Evolutionary conservation across 345 rosid species (phyloP).

Genomic region (Dimocarpus longan): DNA sequence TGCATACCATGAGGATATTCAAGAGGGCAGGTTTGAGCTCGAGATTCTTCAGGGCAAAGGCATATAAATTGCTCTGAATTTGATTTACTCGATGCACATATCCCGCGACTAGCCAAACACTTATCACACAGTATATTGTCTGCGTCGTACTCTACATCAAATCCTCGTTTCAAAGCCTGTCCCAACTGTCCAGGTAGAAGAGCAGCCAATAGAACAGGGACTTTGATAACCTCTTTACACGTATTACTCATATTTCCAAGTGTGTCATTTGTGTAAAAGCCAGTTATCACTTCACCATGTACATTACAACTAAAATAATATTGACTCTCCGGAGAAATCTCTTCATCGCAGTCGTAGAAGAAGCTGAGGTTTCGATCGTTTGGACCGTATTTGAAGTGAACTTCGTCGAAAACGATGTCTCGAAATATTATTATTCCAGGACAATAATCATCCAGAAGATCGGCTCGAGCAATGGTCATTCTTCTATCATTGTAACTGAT

Average conservation of each 20-base stretch:
- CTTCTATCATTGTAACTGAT: rapidly evolving
- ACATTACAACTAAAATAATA: background rate
- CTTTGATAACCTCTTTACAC: background rate
- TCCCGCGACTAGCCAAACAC: constrained; percentile 38
- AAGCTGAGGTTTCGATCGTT: constrained; percentile 23
- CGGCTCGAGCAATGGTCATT: constrained; percentile 31
- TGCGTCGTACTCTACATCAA: constrained; percentile 1
- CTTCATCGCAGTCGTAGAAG: constrained; percentile 27
- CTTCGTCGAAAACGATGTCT: background rate
- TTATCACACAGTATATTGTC: background rate
- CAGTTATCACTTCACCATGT: rapidly evolving
- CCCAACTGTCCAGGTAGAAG: rapidly evolving
- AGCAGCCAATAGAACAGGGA: constrained; percentile 18
- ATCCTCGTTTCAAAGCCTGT: constrained; percentile 27
- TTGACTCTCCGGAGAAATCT: background rate
- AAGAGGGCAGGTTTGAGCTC: background rate
- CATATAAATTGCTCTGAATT: constrained; percentile 31
- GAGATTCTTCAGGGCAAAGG: constrained; percentile 29
- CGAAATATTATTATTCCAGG: background rate
- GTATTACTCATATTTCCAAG: background rate
- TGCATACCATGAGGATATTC: background rate
- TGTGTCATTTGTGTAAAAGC: constrained; percentile 5
- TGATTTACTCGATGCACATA: constrained; percentile 41
- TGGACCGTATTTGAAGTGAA: background rate
- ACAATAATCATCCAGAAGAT: constrained; percentile 22